Percentiles rank a stretch among this genome's conserved stretches.
phyloP scores from a whole-genome alignment of 352 stramenopile genomes.

The Pythium brachiatum region DNA sequence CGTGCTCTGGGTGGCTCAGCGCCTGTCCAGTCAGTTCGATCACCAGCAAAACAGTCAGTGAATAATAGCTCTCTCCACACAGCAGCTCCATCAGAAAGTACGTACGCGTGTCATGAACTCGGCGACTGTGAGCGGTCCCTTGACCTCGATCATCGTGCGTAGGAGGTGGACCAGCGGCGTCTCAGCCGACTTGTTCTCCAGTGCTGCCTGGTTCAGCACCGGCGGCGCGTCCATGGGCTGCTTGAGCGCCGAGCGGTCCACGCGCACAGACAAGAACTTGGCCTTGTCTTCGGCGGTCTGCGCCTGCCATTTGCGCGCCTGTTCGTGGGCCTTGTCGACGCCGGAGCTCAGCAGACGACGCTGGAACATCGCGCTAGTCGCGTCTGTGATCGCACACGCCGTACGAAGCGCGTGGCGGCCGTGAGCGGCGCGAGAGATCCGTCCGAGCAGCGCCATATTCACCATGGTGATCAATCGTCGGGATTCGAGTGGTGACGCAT shows the following conservation, averaged over 20 bases:
- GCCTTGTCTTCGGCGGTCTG: constrained; percentile 44
- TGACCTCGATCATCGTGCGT: constrained; percentile 90
- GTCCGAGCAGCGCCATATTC: not conserved
- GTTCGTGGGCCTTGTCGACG: constrained; percentile 28
- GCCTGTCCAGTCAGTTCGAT: no score
- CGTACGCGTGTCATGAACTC: constrained; percentile 91
- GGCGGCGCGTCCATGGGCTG: constrained; percentile 35
- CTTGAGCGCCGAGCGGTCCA: constrained; percentile 79
- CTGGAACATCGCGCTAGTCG: not conserved
- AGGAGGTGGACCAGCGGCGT: constrained; percentile 79
- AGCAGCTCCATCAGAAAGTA: no score
- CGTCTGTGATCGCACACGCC: not conserved
- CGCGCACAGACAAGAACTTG: constrained; percentile 56
- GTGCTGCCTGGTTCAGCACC: constrained; percentile 22
- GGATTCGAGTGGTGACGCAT: not conserved
- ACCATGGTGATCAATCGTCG: not conserved
- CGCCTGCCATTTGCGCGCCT: constrained; percentile 61
- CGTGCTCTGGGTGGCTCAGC: constrained; percentile 89
- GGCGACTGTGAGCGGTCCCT: constrained; percentile 90
- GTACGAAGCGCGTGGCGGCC: not conserved
- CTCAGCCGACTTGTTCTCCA: constrained; percentile 50
- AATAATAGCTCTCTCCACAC: no score
- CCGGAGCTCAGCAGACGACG: constrained; percentile 25
- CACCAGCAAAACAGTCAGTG: no score
- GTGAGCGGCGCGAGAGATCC: not conserved